Percentiles rank a stretch among this genome's conserved stretches.
Conservation (phyloP, 2,329 filamentous ascomycete species). For the Colletotrichum zoysiae region DNA sequence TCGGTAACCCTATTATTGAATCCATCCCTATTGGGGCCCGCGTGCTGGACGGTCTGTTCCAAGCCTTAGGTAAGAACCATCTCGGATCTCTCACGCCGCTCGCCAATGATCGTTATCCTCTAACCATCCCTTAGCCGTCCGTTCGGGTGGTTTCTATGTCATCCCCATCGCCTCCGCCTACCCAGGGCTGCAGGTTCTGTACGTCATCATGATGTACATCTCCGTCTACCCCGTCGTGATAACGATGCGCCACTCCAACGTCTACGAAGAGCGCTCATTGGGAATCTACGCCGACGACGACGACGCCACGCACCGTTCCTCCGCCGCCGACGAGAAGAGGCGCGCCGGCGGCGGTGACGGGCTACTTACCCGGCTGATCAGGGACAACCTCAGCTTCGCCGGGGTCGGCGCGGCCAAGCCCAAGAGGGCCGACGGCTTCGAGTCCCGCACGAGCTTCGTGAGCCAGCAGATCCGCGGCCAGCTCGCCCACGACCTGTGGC, state of each 20-base stretch:
- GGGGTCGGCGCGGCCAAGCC: conserved; percentile 56
- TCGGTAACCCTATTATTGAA: conserved; percentile 69
- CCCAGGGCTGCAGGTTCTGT: conserved; percentile 70
- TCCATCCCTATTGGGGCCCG: conserved; percentile 65
- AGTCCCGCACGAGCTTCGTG: conserved; percentile 61
- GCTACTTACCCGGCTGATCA: conserved; percentile 47
- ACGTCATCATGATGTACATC: conserved; percentile 76
- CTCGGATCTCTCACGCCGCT: neutral
- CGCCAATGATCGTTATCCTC: neutral
- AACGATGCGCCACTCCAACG: conserved; percentile 76
- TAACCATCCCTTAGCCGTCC: conserved; percentile 60
- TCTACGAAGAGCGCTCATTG: conserved; percentile 77
- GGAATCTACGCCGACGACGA: conserved; percentile 64
- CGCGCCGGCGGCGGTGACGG: conserved; percentile 44
- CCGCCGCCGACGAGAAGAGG: conserved; percentile 36
- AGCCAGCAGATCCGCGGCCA: conserved; percentile 72
- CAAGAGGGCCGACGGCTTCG: conserved; percentile 42
- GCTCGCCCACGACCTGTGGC: conserved; percentile 76
- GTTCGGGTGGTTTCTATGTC: conserved; percentile 75
- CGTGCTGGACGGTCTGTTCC: conserved; percentile 74
- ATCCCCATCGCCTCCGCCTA: conserved; percentile 69
- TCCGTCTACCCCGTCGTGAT: conserved; percentile 73
- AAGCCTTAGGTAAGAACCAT: conserved; percentile 63
- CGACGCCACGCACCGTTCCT: no score
- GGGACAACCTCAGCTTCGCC: conserved; percentile 51